Base-by-base conservation (phyloP, 192 early-diverging fungal genomes). In the Entomortierella lignicola region DNA sequence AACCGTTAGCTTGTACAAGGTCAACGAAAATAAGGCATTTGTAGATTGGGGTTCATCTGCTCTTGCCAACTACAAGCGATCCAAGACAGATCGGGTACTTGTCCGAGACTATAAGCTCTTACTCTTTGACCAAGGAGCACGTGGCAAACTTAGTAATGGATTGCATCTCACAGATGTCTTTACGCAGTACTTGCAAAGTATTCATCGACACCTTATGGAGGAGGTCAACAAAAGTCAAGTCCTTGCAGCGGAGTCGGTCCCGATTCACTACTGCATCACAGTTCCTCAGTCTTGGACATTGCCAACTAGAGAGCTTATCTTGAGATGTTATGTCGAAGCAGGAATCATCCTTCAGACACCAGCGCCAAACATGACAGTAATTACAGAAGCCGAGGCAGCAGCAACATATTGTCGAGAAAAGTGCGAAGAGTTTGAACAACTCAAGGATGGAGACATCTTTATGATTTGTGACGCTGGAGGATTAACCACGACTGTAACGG, bases 381-480 rank as follows among this genome's bases (percentile, higher is more conserved):
- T 85, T 29, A 84, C 71, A 3, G 86, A 87, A 60, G 84, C 86
- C 1, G 86, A 87, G 65, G 86, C 86, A 8, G 86, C 86, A 8
- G 86, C 86, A 11, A 81, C 84, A 8, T 87, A 87, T 43, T 87
- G 86, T 63, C 84, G 84, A 42, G 82, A 83, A 29, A 83, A 83
- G 18, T 85, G 86, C 42, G 84, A 87, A 18, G 71, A 83, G n/a
- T 87, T 87, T 55, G 77, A 81, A 42, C 56, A 62, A 18, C 69
- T 87, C 60, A 72, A 67, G 42, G 71, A 85, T 61, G 82, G 82
- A 13, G 86, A 87, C 27, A 82, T 81, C 43, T 87, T 87, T 58
- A 85, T 87, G 82, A 83, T 87, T 50, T 87, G 84, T 50, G 86
- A 87, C 48, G 86, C 86, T 12, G 86, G 86, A 20, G 85, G 84